Evolutionary conservation across 75 land plant genomes (phyloP), one percentile per base, ranked within the genome.

Genomic region (Picea glauca): DNA sequence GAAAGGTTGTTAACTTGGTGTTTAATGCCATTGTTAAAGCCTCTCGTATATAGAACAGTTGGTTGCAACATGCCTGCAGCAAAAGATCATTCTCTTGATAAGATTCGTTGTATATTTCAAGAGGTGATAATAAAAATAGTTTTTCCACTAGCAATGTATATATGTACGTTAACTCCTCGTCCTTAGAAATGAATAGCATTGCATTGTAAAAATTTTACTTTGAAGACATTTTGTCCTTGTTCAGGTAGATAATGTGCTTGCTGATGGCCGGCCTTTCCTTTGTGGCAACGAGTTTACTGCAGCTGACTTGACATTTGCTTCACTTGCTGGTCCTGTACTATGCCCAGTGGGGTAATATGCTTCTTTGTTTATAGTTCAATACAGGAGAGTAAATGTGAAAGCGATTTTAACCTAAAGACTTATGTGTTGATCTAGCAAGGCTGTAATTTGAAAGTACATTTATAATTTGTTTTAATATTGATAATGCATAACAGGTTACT

Each of bases 221-320:
- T 72, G 46, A 80, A 31, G 43, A 30, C 32, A 1, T 23, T 58
- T 59, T 43, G 58, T 18, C 32, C 9, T 68, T 58, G 2, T 74
- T 46, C 58, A 85, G 87, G 87, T 85, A 74, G 81, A 82, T 68
- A 78, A 32, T 56, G 78, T 62, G 5, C 81, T 85, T 58, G 84
- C 81, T 32, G 84, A 85, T 76, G 87, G 87, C n/a, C 78, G 84
- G 32, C 81, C 87, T 38, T 85, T 72, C 75, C 82, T 85, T 46
- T 85, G 87, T 79, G 87, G 87, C 50, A 58, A 76, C n/a, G 76
- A 76, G 72, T 82, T 85, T 58, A 82, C 85, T 33, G 87, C 87
- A 20, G 87, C 87, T 33, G 87, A 85, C 58, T 33, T 85, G 63
- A 76, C 87, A 50, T 85, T 85, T 79, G 87, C 87, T 83, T 72